Percentiles rank a stretch among this genome's conserved stretches.
Conservation (phyloP, 2,329 filamentous ascomycete species). For the Aspergillus quadricinctus region DNA sequence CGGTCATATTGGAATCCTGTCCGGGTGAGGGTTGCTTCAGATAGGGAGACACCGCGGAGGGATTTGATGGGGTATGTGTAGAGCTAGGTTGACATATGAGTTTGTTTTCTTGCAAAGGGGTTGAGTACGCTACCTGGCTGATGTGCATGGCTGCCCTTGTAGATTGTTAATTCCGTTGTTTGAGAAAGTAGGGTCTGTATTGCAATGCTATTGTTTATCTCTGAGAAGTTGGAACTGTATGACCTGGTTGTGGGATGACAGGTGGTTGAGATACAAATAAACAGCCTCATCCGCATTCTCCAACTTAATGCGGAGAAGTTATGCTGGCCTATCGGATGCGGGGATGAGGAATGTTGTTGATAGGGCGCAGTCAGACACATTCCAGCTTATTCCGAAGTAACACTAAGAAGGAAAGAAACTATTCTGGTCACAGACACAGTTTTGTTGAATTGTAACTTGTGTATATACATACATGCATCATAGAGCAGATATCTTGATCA, state of each 20-base stretch:
- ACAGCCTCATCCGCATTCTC: background rate
- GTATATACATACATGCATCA: constrained; percentile 15
- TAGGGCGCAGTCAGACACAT: background rate
- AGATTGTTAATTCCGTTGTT: constrained; percentile 11
- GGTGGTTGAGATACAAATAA: background rate
- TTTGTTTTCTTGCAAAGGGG: background rate
- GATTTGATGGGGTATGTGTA: constrained; percentile 73
- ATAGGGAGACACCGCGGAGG: constrained; percentile 58
- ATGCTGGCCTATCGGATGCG: background rate
- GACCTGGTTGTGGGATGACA: background rate
- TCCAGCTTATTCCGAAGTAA: no score
- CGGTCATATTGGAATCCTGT: constrained; percentile 64
- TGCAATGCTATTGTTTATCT: background rate
- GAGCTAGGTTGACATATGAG: constrained; percentile 42
- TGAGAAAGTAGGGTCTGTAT: background rate
- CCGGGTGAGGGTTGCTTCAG: constrained; percentile 51
- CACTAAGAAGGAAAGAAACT: no score
- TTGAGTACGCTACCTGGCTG: constrained; percentile 23
- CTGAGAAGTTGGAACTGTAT: background rate
- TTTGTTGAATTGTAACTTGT: constrained; percentile 16
- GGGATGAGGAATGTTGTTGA: background rate
- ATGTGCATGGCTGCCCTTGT: constrained; percentile 33
- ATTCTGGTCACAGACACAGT: background rate
- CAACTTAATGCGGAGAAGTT: background rate
- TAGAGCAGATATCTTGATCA: background rate